A percentile compares a stretch with the other conserved stretches of the same genome.
phyloP scores from a whole-genome alignment of 108 stramenopile species.

The Aurantiochytrium sp. region DNA sequence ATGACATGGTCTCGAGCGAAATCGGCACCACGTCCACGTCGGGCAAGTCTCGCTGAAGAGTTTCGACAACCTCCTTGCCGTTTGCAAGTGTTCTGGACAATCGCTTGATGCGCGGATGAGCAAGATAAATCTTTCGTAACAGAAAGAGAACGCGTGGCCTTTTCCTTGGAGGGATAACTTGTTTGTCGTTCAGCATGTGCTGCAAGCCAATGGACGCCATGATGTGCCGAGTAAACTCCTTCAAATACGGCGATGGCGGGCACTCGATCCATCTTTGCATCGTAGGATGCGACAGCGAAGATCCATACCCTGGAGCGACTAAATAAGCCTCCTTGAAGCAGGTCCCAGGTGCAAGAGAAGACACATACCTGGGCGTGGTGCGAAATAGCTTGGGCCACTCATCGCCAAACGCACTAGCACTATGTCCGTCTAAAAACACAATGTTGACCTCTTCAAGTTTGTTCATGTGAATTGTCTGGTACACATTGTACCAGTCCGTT shows the following conservation, averaged over 20 bases:
- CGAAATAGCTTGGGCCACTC: not conserved
- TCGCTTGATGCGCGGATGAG: not conserved
- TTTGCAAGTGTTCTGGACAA: not conserved
- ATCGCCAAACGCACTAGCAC: not conserved
- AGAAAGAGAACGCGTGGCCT: not conserved
- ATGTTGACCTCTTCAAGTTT: not conserved
- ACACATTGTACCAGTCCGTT: not conserved
- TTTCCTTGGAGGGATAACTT: no score
- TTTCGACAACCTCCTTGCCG: not conserved
- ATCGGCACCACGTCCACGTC: not conserved
- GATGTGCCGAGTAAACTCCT: not conserved
- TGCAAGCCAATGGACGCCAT: not conserved
- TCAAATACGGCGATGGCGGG: not conserved
- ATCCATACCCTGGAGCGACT: not conserved
- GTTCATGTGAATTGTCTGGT: not conserved
- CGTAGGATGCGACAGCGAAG: not conserved
- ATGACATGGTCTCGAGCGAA: not conserved
- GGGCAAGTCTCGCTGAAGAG: not conserved
- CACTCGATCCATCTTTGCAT: not conserved
- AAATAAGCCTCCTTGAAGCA: not conserved
- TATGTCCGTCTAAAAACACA: not conserved
- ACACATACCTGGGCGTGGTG: not conserved
- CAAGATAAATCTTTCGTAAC: not conserved
- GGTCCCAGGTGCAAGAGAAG: not conserved
- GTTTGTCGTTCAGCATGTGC: not conserved